Conservation (phyloP, 768 basidiomycete genomes). For the Tulasnella sp. region DNA sequence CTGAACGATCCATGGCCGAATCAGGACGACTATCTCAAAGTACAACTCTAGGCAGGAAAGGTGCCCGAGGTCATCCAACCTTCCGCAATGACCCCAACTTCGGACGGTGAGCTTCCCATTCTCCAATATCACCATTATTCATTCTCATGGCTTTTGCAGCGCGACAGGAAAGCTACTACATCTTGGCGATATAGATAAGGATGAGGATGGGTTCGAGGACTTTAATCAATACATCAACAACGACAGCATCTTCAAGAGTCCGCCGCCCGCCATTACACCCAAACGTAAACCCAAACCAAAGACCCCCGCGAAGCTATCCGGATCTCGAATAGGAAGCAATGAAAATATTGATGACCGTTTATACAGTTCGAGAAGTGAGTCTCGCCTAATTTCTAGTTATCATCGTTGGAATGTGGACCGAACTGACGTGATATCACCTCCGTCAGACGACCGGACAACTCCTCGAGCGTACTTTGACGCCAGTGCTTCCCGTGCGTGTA, state of each 20-base stretch:
- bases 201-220: constrained; percentile 18
- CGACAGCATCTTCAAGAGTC: constrained; percentile 11
- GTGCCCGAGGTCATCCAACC: constrained; percentile 1
- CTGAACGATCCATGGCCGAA: background rate
- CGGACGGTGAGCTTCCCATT: background rate
- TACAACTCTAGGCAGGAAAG: background rate
- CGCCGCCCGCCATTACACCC: background rate
- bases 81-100: constrained; percentile 11
- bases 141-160: background rate
- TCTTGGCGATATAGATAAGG: background rate
- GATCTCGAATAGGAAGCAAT: background rate
- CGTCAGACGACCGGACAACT: background rate
- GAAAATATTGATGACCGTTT: background rate
- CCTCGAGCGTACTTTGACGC: background rate
- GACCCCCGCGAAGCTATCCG: background rate
- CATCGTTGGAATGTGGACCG: background rate
- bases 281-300: constrained; percentile 1
- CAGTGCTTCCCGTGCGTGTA: background rate
- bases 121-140: background rate
- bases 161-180: constrained; percentile 15
- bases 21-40: background rate
- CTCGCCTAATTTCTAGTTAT: background rate
- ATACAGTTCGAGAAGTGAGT: background rate
- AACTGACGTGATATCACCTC: background rate
- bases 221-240: constrained; percentile 11